Evolutionary conservation across 2,329 filamentous ascomycete species (phyloP).

Genomic region (Cladosporium velox): DNA sequence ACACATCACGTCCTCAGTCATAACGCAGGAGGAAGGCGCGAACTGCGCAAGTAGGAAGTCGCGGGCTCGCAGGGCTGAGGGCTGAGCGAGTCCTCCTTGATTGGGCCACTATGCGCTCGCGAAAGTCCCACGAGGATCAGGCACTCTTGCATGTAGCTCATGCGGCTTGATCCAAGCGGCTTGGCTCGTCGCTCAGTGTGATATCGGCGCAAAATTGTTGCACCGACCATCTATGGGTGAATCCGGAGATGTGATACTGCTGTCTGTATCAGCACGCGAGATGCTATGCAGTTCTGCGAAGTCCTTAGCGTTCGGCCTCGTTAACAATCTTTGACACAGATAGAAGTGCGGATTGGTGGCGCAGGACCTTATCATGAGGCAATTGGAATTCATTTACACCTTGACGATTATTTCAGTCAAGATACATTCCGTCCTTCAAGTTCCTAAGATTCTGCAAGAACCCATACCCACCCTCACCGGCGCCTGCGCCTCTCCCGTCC

Average conservation of each 20-base stretch:
- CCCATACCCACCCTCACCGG: slow-evolving; percentile 50
- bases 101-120: not conserved
- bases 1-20: no score
- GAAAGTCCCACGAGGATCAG: not conserved
- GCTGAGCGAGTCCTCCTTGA: not conserved
- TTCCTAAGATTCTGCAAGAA: slow-evolving; percentile 56
- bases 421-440: slow-evolving; percentile 56
- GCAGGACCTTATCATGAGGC: no score
- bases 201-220: no score
- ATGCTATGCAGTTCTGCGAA: no score
- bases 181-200: not conserved
- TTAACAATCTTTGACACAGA: no score
- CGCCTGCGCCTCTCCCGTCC: slow-evolving; percentile 31
- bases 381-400: not conserved
- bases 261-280: no score
- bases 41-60: not conserved
- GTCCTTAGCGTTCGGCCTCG: no score
- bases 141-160: not conserved
- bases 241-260: no score
- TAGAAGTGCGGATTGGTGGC: no score
- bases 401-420: slow-evolving; percentile 40
- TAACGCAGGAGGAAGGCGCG: not conserved
- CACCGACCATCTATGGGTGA: no score
- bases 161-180: not conserved
- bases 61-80: not conserved